Conservation (phyloP, 176 grass and related monocot genomes). For the Oryza officinalis region DNA sequence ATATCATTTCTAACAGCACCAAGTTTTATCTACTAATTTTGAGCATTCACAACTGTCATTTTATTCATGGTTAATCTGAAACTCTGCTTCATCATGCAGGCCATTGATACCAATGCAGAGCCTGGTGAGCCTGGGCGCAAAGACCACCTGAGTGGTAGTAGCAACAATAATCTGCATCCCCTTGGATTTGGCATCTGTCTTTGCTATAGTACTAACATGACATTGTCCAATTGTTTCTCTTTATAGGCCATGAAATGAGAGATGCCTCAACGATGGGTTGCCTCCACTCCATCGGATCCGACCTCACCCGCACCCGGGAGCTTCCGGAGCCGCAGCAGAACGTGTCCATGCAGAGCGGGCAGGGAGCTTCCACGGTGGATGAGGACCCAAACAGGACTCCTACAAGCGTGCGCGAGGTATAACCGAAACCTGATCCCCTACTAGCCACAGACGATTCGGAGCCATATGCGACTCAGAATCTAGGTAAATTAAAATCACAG, state of each 20-base stretch:
- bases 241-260: conserved; percentile 52
- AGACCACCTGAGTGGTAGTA: conserved; percentile 43
- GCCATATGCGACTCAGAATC: not conserved
- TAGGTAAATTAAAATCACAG: not conserved
- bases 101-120: conserved; percentile 53
- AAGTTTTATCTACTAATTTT: not conserved
- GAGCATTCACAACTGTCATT: not conserved
- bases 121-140: conserved; percentile 47
- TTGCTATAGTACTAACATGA: not conserved
- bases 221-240: conserved; percentile 13
- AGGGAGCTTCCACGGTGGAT: conserved; percentile 31
- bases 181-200: conserved; percentile 13
- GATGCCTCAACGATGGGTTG: conserved; percentile 80
- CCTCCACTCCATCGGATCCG: conserved; percentile 83
- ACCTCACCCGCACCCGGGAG: conserved; percentile 76
- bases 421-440: not conserved
- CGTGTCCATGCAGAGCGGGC: conserved; percentile 47
- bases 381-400: conserved; percentile 74
- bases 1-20: not conserved
- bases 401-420: conserved; percentile 63
- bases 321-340: conserved; percentile 56
- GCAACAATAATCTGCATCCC: not conserved
- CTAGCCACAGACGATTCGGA: not conserved
- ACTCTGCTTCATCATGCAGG: conserved; percentile 37
- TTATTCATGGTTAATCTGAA: not conserved